These are phyloP conservation scores for Globisporangium echinulatum DNA, from an alignment of 352 stramenopile genomes.

Conservation along the genomic window DNA sequence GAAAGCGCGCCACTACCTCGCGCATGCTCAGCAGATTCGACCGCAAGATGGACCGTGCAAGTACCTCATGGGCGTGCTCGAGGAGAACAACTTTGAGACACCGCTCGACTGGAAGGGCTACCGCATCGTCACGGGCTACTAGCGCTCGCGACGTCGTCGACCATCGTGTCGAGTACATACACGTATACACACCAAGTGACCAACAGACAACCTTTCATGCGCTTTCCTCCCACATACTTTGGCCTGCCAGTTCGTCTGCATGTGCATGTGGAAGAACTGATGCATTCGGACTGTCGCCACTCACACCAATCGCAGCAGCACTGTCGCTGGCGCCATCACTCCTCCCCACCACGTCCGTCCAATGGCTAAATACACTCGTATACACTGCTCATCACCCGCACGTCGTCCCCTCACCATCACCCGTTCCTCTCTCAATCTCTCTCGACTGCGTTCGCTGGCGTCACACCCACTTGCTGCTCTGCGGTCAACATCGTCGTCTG, in stretches of 20 bases:
- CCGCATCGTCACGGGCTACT: slow-evolving; percentile 81
- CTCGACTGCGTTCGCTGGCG: no score
- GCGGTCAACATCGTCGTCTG: no score
- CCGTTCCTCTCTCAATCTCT: neutral
- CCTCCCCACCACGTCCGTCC: neutral
- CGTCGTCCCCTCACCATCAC: neutral
- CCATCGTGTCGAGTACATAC: no score
- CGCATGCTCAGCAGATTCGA: slow-evolving; percentile 64
- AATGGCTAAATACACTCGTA: slow-evolving; percentile 7
- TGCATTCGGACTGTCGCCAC: no score
- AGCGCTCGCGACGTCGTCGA: neutral
- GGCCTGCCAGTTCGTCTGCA: no score
- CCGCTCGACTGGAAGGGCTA: slow-evolving; percentile 91
- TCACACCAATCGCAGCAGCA: neutral
- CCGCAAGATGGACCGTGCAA: slow-evolving; percentile 88
- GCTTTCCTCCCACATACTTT: no score
- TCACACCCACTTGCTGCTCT: no score
- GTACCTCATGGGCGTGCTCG: slow-evolving; percentile 88
- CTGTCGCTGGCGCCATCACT: neutral
- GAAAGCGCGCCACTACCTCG: slow-evolving; percentile 68
- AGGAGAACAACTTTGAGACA: slow-evolving; percentile 75
- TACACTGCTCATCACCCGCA: neutral
- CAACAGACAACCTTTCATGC: no score
- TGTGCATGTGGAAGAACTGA: no score
- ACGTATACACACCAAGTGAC: neutral